Conservation (phyloP, 495 filamentous ascomycete genomes). For the Schizothecium vesticola region DNA sequence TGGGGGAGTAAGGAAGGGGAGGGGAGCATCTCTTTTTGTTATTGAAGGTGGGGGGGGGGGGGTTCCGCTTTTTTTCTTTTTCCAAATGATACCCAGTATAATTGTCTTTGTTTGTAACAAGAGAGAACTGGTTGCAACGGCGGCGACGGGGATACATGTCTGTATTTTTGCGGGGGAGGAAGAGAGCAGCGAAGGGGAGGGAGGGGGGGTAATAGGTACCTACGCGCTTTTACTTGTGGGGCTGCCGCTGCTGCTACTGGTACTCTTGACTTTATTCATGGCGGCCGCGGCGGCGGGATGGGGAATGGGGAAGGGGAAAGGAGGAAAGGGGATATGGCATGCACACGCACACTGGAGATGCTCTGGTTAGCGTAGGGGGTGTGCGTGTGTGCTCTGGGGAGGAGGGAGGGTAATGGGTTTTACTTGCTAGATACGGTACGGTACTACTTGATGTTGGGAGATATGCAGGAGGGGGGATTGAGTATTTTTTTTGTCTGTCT, state of each 20-base stretch:
- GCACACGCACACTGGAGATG: neutral
- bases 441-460: neutral
- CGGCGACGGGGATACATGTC: neutral
- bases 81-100: slow-evolving; percentile 21
- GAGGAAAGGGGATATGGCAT: neutral
- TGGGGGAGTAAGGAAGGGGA: neutral
- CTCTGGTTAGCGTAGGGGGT: neutral
- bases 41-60: neutral
- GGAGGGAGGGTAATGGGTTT: neutral
- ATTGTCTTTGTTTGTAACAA: neutral
- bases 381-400: neutral
- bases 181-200: neutral
- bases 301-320: neutral
- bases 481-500: neutral
- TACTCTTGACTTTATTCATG: too few relatives aligned
- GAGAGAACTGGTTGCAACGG: neutral
- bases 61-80: neutral
- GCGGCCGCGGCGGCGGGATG: too few relatives aligned
- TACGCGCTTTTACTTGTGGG: too few relatives aligned
- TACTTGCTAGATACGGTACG: neutral
- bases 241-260: too few relatives aligned
- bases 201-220: neutral
- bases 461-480: neutral
- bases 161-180: neutral
- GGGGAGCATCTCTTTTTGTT: too few relatives aligned